Evolutionary conservation across 2,329 filamentous ascomycete genomes (phyloP).

Genomic region (Pseudophaeomoniella oleicola): DNA sequence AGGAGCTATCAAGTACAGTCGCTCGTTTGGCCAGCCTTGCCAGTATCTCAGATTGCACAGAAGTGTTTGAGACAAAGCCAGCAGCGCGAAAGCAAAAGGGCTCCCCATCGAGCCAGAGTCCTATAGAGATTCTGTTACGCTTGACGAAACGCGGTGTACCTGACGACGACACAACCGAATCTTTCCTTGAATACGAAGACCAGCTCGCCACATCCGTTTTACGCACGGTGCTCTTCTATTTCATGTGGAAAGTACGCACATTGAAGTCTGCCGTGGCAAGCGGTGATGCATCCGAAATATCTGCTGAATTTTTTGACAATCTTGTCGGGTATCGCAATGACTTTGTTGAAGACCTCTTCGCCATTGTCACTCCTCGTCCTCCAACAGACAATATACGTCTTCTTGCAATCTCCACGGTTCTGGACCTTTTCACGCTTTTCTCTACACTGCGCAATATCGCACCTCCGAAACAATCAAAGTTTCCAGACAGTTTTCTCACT

Average conservation of each 20-base stretch:
- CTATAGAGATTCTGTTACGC: conserved; percentile 44
- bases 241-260: conserved; percentile 76
- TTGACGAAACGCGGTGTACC: conserved; percentile 62
- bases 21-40: conserved; percentile 70
- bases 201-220: conserved; percentile 63
- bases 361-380: conserved; percentile 34
- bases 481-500: conserved; percentile 29
- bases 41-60: conserved; percentile 62
- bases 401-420: conserved; percentile 57
- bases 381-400: conserved; percentile 67
- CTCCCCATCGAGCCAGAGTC: conserved; percentile 27
- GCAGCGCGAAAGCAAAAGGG: conserved; percentile 20
- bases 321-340: conserved; percentile 47
- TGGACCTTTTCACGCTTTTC: conserved; percentile 73
- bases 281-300: conserved; percentile 41
- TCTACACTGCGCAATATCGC: conserved; percentile 48
- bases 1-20: conserved; percentile 57
- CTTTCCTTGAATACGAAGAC: conserved; percentile 64
- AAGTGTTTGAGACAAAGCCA: conserved; percentile 50
- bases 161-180: conserved; percentile 46
- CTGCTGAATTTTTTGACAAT: conserved; percentile 50
- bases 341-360: conserved; percentile 33
- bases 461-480: conserved; percentile 18
- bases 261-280: conserved; percentile 39
- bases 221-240: conserved; percentile 69